A percentile compares a stretch with the other conserved stretches of the same genome.
These are phyloP conservation scores for Botrytis cinerea DNA, from an alignment of 2,329 filamentous ascomycete genomes.

Conservation along the genomic window DNA sequence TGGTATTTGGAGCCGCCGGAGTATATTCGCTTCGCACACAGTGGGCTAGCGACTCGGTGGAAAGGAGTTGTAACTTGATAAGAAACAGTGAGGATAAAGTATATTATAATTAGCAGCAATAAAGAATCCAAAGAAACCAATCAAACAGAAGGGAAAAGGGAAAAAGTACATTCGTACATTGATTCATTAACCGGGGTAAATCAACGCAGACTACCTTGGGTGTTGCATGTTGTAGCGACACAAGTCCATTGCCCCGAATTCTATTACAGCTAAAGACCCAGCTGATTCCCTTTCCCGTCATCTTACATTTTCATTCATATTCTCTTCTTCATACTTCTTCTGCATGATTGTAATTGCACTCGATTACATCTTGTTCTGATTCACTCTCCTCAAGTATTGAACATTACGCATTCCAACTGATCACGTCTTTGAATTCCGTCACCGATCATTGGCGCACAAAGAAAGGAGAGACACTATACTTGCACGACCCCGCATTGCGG, in stretches of 20 bases:
- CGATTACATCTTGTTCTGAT: not conserved
- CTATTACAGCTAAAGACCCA: slow-evolving; percentile 16
- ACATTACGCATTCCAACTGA: not conserved
- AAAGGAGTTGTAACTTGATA: not conserved
- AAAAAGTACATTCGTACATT: not conserved
- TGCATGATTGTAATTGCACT: not conserved
- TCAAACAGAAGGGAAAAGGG: not conserved
- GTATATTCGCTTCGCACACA: not conserved
- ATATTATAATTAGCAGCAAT: not conserved
- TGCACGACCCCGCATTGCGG: slow-evolving; percentile 9
- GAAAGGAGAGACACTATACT: not conserved
- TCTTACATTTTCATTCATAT: not conserved
- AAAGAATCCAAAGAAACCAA: not conserved
- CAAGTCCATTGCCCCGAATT: slow-evolving; percentile 9
- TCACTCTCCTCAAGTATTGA: not conserved
- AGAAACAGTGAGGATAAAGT: not conserved
- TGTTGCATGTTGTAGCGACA: slow-evolving; percentile 5
- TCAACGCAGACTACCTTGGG: slow-evolving; percentile 13
- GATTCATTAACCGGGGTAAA: slow-evolving; percentile 9
- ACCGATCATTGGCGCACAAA: not conserved
- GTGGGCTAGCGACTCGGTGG: slow-evolving; percentile 11
- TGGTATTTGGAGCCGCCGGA: slow-evolving; percentile 8
- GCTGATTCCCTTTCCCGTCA: slow-evolving; percentile 11
- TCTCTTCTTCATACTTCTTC: not conserved
- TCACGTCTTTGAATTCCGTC: not conserved